Conservation (phyloP, 176 grass and related monocot genomes). For the Microstegium vimineum region DNA sequence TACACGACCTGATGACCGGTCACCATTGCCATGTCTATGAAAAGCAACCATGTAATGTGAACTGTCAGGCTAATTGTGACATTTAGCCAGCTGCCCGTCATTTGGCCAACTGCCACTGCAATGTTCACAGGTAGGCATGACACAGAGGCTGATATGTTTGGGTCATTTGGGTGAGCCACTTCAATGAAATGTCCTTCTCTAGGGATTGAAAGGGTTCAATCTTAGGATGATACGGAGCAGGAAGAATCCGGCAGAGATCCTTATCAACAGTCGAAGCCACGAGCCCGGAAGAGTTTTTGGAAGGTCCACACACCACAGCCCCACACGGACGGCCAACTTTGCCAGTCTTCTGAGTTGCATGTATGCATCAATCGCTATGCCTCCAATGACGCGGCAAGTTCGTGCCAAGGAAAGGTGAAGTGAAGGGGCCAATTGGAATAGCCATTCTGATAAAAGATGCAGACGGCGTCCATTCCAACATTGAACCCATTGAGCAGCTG, state of each 20-base stretch:
- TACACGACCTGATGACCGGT: background rate
- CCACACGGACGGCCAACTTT: background rate
- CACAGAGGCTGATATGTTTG: background rate
- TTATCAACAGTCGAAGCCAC: constrained; percentile 4
- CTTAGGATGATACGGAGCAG: background rate
- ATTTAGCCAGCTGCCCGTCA: background rate
- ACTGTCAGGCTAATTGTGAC: background rate
- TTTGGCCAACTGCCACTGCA: background rate
- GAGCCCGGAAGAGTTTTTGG: background rate
- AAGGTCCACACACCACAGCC: background rate
- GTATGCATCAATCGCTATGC: background rate
- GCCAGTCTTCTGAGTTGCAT: background rate
- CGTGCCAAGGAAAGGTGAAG: background rate
- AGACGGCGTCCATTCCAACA: background rate
- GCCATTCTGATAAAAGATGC: background rate
- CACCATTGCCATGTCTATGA: background rate
- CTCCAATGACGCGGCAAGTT: constrained; percentile 5
- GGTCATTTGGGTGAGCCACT: background rate
- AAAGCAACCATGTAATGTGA: background rate
- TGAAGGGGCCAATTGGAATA: background rate
- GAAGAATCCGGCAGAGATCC: background rate
- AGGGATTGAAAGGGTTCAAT: background rate
- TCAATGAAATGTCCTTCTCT: background rate
- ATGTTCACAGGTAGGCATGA: background rate
- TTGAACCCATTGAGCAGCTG: background rate